phyloP scores from a whole-genome alignment of 2,329 filamentous ascomycete species.

The Scytalidium sp. region DNA sequence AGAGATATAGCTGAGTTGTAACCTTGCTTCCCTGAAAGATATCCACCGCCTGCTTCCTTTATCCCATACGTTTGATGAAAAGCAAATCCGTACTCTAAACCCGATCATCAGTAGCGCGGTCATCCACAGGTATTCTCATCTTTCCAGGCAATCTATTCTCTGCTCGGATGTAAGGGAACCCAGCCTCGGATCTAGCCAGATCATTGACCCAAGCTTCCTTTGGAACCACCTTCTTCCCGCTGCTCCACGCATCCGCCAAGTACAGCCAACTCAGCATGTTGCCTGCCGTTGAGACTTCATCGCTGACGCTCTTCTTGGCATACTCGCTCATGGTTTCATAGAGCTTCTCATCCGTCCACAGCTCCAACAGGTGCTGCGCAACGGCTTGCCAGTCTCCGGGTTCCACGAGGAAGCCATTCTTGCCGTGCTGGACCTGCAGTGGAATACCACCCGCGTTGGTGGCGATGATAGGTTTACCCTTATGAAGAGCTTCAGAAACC shows the following conservation, averaged over 20 bases:
- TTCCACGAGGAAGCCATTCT: constrained; percentile 72
- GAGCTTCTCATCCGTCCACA: constrained; percentile 63
- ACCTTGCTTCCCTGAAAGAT: too few relatives aligned
- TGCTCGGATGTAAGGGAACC: constrained; percentile 50
- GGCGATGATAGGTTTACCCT: constrained; percentile 74
- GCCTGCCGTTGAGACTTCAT: constrained; percentile 79
- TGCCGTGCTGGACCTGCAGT: constrained; percentile 68
- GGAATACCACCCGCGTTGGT: constrained; percentile 77
- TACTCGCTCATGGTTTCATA: constrained; percentile 65
- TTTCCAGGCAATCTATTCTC: constrained; percentile 58
- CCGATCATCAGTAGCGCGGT: too few relatives aligned
- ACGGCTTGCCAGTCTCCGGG: constrained; percentile 68
- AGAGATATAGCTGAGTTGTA: too few relatives aligned
- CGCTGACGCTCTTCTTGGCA: constrained; percentile 65
- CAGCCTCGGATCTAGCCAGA: constrained; percentile 65
- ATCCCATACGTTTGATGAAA: not conserved
- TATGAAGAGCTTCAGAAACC: constrained; percentile 78
- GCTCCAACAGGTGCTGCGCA: constrained; percentile 60
- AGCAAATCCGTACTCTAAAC: too few relatives aligned
- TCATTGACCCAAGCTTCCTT: constrained; percentile 70
- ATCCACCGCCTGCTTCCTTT: too few relatives aligned
- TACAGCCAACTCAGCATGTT: constrained; percentile 77
- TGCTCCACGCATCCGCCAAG: constrained; percentile 64
- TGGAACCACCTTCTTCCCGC: constrained; percentile 52
- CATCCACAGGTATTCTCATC: not conserved